These are phyloP conservation scores for Neonectria neomacrospora DNA, from an alignment of 2,329 filamentous ascomycete genomes.

Conservation along the genomic window DNA sequence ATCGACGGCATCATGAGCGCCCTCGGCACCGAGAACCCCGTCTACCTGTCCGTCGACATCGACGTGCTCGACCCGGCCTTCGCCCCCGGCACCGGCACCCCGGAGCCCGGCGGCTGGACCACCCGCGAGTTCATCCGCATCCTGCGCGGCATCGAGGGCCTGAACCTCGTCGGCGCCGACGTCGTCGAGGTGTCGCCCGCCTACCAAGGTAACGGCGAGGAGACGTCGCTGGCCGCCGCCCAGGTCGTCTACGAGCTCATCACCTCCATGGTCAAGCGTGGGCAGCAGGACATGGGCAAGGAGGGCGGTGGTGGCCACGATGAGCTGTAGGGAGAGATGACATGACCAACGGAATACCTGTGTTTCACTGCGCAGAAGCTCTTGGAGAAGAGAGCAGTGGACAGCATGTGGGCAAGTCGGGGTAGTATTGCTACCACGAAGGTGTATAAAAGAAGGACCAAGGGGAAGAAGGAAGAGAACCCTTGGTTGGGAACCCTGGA, in stretches of 20 bases:
- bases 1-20: constrained; percentile 75
- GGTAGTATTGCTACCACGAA: not conserved
- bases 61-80: constrained; percentile 81
- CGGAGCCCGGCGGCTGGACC: constrained; percentile 92
- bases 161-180: constrained; percentile 91
- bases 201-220: constrained; percentile 83
- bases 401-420: not conserved
- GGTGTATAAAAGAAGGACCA: not conserved
- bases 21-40: constrained; percentile 79
- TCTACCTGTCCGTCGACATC: constrained; percentile 85
- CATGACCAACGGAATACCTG: not conserved
- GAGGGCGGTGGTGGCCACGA: constrained; percentile 46
- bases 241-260: constrained; percentile 90
- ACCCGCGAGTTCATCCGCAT: constrained; percentile 88
- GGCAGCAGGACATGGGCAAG: constrained; percentile 52
- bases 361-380: not conserved
- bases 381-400: not conserved
- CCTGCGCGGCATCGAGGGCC: constrained; percentile 79
- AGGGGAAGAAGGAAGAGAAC: not conserved
- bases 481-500: not conserved
- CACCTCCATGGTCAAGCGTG: constrained; percentile 75
- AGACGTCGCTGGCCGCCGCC: constrained; percentile 83
- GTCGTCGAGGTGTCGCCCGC: constrained; percentile 87
- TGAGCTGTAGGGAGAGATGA: constrained; percentile 48
- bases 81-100: constrained; percentile 83